Evolutionary conservation across 2,329 filamentous ascomycete genomes (phyloP).

Genomic region (Cladosporium sp.): DNA sequence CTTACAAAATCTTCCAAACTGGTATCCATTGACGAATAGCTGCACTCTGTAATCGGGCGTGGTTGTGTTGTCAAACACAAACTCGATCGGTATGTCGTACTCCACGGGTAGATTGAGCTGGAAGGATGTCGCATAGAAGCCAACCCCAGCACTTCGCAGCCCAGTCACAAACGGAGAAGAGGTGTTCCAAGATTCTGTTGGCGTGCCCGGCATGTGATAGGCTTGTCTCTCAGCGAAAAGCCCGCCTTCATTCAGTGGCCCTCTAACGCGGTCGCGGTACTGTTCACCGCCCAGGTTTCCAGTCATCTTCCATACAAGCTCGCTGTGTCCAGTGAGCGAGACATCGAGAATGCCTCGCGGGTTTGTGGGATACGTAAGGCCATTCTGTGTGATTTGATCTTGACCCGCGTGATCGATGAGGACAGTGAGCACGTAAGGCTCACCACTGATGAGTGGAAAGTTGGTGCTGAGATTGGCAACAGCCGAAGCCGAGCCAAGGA

Average conservation of each 20-base stretch:
- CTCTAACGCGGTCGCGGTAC: slow-evolving; percentile 60
- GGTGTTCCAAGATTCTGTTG: slow-evolving; percentile 46
- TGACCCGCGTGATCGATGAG: slow-evolving; percentile 5
- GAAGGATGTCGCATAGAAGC: slow-evolving; percentile 60
- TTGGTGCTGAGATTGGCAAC: too few relatives aligned
- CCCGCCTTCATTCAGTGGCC: slow-evolving; percentile 67
- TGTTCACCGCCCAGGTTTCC: slow-evolving; percentile 68
- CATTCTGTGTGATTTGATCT: slow-evolving; percentile 53
- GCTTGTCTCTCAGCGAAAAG: slow-evolving; percentile 64
- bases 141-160: slow-evolving; percentile 53
- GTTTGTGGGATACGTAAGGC: slow-evolving; percentile 25
- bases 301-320: slow-evolving; percentile 64
- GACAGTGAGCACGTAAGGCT: too few relatives aligned
- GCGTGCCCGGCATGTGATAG: slow-evolving; percentile 59
- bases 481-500: too few relatives aligned
- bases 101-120: slow-evolving; percentile 55
- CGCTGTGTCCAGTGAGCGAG: slow-evolving; percentile 43
- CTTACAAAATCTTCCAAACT: slow-evolving; percentile 58
- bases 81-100: slow-evolving; percentile 63
- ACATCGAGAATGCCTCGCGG: slow-evolving; percentile 63
- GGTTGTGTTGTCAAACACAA: slow-evolving; percentile 50
- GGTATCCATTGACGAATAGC: slow-evolving; percentile 74
- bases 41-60: slow-evolving; percentile 57
- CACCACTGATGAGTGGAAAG: too few relatives aligned
- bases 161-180: slow-evolving; percentile 45